These are phyloP conservation scores for Zygoascus sp. DNA, from an alignment of 1,139 yeast genomes.

Conservation along the genomic window DNA sequence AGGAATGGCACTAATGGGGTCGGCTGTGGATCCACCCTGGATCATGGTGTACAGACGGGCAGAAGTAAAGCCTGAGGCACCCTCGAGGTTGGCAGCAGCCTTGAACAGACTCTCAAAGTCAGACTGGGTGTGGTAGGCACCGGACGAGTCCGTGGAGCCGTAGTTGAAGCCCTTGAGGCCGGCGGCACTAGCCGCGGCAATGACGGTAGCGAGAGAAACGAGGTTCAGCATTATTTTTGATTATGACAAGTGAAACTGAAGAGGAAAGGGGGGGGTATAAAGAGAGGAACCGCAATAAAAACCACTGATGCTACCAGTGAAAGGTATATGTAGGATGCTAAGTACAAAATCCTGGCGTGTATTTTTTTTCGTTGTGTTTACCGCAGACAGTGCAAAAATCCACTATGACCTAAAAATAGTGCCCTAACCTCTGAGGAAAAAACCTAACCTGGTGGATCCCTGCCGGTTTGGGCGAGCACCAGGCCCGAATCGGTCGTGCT, in stretches of 20 bases:
- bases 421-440: background rate
- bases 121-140: conserved; percentile 21
- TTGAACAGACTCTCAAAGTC: conserved; percentile 28
- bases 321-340: background rate
- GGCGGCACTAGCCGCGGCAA: conserved; percentile 52
- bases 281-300: background rate
- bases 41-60: conserved; percentile 28
- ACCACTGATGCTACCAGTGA: background rate
- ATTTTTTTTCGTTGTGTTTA: no score
- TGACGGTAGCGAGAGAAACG: conserved; percentile 38
- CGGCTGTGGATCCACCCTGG: conserved; percentile 27
- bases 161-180: conserved; percentile 25
- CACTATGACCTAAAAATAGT: background rate
- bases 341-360: no score
- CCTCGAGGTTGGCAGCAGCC: conserved; percentile 20
- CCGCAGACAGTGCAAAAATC: background rate
- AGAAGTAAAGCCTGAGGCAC: conserved; percentile 22
- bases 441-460: background rate
- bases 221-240: conserved; percentile 1
- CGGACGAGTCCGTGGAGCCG: conserved; percentile 25
- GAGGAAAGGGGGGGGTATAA: background rate
- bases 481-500: background rate
- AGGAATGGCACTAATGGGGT: conserved; percentile 30
- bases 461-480: background rate
- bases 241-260: background rate